Conservation (phyloP, 2,329 filamentous ascomycete genomes). For the Seiridium unicorne region DNA sequence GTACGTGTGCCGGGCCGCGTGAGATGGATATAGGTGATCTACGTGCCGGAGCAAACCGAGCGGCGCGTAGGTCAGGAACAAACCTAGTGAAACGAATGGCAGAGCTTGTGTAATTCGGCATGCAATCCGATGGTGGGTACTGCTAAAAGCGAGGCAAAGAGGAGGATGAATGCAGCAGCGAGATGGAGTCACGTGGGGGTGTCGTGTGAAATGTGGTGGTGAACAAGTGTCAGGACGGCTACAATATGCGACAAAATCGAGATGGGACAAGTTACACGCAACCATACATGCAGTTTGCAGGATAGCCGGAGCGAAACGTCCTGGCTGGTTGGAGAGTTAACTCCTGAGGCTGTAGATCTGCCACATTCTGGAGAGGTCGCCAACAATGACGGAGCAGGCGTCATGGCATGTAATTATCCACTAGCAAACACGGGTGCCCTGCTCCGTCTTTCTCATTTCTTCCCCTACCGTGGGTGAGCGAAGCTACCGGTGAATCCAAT, state of each 20-base stretch:
- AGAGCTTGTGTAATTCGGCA: slow-evolving; percentile 16
- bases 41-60: slow-evolving; percentile 14
- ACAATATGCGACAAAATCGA: no score
- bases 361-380: background rate
- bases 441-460: background rate
- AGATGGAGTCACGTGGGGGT: background rate
- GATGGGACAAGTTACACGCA: no score
- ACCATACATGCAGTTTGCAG: background rate
- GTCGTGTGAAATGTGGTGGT: background rate
- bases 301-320: background rate
- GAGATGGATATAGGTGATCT: slow-evolving; percentile 13
- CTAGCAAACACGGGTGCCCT: background rate
- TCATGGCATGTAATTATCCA: background rate
- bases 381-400: background rate
- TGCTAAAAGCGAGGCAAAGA: background rate
- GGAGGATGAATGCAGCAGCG: background rate
- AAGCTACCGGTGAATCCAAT: no score
- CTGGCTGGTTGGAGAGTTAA: background rate
- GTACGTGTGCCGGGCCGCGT: background rate
- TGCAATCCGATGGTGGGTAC: background rate
- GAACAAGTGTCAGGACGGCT: no score
- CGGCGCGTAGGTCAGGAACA: background rate
- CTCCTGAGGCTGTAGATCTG: background rate
- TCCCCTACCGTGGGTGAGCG: no score
- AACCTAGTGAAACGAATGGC: slow-evolving; percentile 6